These are phyloP conservation scores for Ocimum tenuiflorum DNA, from an alignment of 257 asterid genomes.

Conservation along the genomic window DNA sequence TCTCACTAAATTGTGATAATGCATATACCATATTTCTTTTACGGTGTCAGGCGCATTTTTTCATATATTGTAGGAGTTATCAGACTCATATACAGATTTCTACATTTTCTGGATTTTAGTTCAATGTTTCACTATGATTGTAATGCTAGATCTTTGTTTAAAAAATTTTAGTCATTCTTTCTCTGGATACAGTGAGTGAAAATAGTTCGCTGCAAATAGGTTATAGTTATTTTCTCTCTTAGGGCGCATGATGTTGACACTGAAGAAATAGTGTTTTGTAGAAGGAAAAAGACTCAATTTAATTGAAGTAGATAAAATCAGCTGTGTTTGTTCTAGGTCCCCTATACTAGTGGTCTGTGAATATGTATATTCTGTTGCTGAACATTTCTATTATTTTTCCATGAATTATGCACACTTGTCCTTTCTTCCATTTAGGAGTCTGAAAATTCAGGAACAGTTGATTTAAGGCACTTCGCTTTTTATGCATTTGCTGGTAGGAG, in stretches of 20 bases:
- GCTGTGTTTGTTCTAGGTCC: neutral
- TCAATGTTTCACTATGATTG: neutral
- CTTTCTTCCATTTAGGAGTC: constrained; percentile 41
- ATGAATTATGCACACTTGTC: constrained; percentile 7
- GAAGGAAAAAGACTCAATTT: no score
- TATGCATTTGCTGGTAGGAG: constrained; percentile 90
- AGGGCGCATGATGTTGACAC: neutral
- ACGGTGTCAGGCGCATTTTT: neutral
- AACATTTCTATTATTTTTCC: neutral
- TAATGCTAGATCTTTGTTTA: no score
- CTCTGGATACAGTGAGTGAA: neutral
- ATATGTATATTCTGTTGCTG: constrained; percentile 7
- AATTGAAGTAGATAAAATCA: neutral
- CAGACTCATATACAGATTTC: neutral
- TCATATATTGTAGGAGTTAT: neutral
- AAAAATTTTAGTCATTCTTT: no score
- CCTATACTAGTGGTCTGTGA: neutral
- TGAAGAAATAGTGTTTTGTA: neutral
- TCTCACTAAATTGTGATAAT: neutral
- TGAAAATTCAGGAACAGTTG: constrained; percentile 65
- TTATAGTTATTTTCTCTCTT: neutral
- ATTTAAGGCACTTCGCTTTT: constrained; percentile 83
- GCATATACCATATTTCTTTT: neutral
- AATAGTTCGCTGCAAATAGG: neutral
- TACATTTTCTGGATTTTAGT: neutral